phyloP scores from a whole-genome alignment of 805 yeast genomes.

The Metschnikowia santaceciliae region DNA sequence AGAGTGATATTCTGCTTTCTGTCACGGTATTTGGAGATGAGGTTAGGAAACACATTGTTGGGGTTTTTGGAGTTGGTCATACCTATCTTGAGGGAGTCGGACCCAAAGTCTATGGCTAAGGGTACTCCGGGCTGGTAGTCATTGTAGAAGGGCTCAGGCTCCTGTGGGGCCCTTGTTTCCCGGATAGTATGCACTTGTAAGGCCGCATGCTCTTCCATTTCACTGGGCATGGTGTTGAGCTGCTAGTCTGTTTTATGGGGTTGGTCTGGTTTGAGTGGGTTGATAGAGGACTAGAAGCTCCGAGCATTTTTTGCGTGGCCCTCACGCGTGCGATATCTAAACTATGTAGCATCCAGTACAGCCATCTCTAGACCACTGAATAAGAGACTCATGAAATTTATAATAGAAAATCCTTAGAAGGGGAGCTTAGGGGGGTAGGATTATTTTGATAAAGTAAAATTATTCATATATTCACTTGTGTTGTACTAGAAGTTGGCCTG shows the following conservation, averaged over 20 bases:
- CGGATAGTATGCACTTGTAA: slow-evolving; percentile 40
- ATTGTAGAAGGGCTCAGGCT: slow-evolving; percentile 44
- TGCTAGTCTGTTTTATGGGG: neutral
- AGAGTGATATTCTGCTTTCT: slow-evolving; percentile 59
- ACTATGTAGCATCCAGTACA: no score
- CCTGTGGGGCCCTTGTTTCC: slow-evolving; percentile 36
- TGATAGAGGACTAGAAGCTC: neutral
- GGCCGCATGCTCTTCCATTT: slow-evolving; percentile 31
- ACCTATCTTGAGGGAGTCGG: slow-evolving; percentile 58
- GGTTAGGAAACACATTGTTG: slow-evolving; percentile 63
- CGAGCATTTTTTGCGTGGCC: slow-evolving; percentile 8
- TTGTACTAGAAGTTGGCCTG: no score
- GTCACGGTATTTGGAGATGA: slow-evolving; percentile 74
- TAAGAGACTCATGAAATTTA: no score
- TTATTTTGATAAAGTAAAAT: no score
- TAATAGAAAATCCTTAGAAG: no score
- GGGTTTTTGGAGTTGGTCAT: slow-evolving; percentile 45
- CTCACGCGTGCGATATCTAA: neutral
- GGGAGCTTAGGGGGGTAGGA: no score
- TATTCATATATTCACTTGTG: no score
- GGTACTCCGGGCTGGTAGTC: slow-evolving; percentile 59
- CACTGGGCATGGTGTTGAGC: slow-evolving; percentile 3
- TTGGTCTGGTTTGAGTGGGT: neutral
- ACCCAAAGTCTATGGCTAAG: slow-evolving; percentile 85
- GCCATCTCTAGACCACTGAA: no score